A percentile compares a stretch with the other conserved stretches of the same genome.
Evolutionary conservation across 2,329 filamentous ascomycete species (phyloP).

Genomic region (Didymella pinodella): DNA sequence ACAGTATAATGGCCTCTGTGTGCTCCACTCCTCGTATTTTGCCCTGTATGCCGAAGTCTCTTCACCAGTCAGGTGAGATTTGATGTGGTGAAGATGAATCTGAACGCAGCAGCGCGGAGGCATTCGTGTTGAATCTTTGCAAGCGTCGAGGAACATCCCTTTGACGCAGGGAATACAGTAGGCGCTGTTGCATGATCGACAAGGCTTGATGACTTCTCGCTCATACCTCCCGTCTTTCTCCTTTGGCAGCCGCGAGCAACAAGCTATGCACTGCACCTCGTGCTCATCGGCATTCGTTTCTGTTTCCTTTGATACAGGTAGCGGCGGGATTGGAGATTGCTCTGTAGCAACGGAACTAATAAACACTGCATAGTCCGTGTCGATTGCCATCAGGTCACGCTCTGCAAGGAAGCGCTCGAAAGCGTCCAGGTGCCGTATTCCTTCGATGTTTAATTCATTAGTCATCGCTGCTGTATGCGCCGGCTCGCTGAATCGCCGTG

Average conservation of each 20-base stretch:
- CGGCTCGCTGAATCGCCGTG: slow-evolving; percentile 30
- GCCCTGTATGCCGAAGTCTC: slow-evolving; percentile 50
- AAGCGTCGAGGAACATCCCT: slow-evolving; percentile 54
- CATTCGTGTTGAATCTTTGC: slow-evolving; percentile 53
- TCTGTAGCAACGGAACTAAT: slow-evolving; percentile 1
- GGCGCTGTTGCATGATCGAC: slow-evolving; percentile 38
- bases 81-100: slow-evolving; percentile 54
- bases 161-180: slow-evolving; percentile 52
- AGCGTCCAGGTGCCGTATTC: neutral
- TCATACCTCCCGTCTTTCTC: slow-evolving; percentile 14
- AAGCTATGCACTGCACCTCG: slow-evolving; percentile 34
- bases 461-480: slow-evolving; percentile 1
- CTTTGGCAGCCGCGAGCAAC: slow-evolving; percentile 24
- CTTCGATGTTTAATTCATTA: slow-evolving; percentile 5
- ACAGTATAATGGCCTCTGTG: slow-evolving; percentile 58
- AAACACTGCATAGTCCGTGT: neutral
- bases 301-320: neutral
- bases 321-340: neutral
- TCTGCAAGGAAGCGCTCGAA: slow-evolving; percentile 20
- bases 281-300: neutral
- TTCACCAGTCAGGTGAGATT: slow-evolving; percentile 45
- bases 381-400: slow-evolving; percentile 22
- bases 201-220: slow-evolving; percentile 37
- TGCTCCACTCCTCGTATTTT: slow-evolving; percentile 60
- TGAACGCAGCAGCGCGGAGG: slow-evolving; percentile 57